phyloP scores from a whole-genome alignment of 1,139 yeast genomes.

The Debaryomyces fabryi region DNA sequence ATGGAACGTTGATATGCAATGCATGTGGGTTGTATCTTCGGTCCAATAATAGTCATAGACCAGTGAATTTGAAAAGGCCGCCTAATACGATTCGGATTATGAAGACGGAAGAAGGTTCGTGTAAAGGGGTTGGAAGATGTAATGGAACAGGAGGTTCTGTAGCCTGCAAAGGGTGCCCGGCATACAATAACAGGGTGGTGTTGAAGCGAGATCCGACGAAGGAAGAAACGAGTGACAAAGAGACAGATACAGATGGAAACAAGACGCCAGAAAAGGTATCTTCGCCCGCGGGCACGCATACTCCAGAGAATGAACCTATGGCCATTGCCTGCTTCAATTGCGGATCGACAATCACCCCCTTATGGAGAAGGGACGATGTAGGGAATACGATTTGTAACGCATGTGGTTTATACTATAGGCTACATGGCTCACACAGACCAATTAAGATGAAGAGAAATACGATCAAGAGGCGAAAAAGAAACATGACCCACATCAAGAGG shows the following conservation, averaged over 20 bases:
- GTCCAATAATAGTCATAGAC: constrained; percentile 56
- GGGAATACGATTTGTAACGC: constrained; percentile 89
- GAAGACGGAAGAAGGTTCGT: constrained; percentile 56
- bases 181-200: constrained; percentile 69
- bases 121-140: constrained; percentile 83
- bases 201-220: constrained; percentile 23
- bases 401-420: constrained; percentile 77
- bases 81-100: constrained; percentile 57
- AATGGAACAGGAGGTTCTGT: constrained; percentile 85
- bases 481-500: constrained; percentile 19
- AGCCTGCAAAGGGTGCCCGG: constrained; percentile 84
- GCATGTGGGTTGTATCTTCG: constrained; percentile 69
- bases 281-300: neutral
- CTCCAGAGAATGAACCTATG: constrained; percentile 28
- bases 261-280: constrained; percentile 7
- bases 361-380: constrained; percentile 82
- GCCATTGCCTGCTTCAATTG: constrained; percentile 83
- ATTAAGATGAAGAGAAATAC: constrained; percentile 71
- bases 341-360: constrained; percentile 80
- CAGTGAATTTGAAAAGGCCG: constrained; percentile 67
- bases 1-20: constrained; percentile 66
- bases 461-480: constrained; percentile 73
- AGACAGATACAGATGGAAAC: neutral
- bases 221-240: neutral
- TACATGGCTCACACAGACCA: constrained; percentile 82